These are phyloP conservation scores for Lentinus tigrinus DNA, from an alignment of 768 basidiomycete genomes.

Conservation along the genomic window DNA sequence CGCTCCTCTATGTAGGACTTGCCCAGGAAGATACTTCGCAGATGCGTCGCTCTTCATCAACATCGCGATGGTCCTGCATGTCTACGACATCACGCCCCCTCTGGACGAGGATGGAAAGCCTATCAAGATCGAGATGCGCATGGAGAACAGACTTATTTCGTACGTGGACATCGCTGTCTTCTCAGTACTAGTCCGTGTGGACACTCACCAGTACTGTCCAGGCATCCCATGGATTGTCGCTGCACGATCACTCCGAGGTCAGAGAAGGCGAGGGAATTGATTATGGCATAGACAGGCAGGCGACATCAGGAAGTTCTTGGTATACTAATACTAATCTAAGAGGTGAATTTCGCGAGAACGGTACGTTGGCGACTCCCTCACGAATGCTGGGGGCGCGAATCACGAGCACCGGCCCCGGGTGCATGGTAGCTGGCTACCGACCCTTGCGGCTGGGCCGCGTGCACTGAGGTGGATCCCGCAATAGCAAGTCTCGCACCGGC, in stretches of 20 bases:
- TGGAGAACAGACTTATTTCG: neutral
- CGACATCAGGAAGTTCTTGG: no score
- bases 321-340: no score
- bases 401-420: no score
- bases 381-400: no score
- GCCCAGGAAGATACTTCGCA: constrained; percentile 11
- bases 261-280: constrained; percentile 1
- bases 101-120: neutral
- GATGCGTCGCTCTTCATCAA: constrained; percentile 1
- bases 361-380: no score
- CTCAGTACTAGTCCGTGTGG: neutral
- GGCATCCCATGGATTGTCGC: constrained; percentile 9
- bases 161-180: neutral
- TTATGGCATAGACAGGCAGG: neutral
- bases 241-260: constrained; percentile 5
- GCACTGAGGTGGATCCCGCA: no score
- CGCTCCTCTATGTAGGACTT: neutral
- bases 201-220: neutral
- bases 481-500: no score
- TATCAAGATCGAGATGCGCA: constrained; percentile 2
- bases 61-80: neutral
- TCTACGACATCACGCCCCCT: constrained; percentile 1
- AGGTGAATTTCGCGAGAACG: no score
- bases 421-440: no score
- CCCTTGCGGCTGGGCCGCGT: no score